Evolutionary conservation across 2,329 filamentous ascomycete species (phyloP).

Genomic region (Ramularia collo-cygni): DNA sequence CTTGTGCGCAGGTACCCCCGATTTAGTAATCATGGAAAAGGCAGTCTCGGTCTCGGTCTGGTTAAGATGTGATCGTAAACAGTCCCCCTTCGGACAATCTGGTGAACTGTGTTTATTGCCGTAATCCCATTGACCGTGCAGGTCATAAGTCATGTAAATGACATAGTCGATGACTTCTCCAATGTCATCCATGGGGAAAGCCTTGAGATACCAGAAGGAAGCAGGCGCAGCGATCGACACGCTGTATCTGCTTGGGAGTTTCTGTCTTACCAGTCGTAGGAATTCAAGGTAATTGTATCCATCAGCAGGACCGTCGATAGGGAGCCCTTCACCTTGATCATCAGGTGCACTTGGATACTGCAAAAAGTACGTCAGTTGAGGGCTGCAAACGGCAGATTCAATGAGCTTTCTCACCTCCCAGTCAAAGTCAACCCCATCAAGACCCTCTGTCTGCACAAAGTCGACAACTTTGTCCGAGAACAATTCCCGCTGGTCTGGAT

Average conservation of each 20-base stretch:
- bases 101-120: slow-evolving; percentile 25
- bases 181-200: slow-evolving; percentile 23
- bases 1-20: slow-evolving; percentile 56
- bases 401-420: slow-evolving; percentile 33
- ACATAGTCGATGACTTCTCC: slow-evolving; percentile 24
- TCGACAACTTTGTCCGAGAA: slow-evolving; percentile 61
- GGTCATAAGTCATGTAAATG: slow-evolving; percentile 30
- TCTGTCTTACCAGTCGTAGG: slow-evolving; percentile 7
- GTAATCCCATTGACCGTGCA: slow-evolving; percentile 34
- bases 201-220: slow-evolving; percentile 28
- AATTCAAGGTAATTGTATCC: slow-evolving; percentile 11
- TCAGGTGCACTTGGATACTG: slow-evolving; percentile 9
- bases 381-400: too few relatives aligned
- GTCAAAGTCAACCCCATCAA: slow-evolving; percentile 43
- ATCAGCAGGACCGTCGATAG: slow-evolving; percentile 3
- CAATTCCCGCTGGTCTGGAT: slow-evolving; percentile 33
- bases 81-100: slow-evolving; percentile 28
- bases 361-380: too few relatives aligned
- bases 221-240: slow-evolving; percentile 26
- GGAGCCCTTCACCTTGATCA: slow-evolving; percentile 2
- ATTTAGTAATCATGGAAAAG: slow-evolving; percentile 38
- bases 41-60: slow-evolving; percentile 31
- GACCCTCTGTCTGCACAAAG: slow-evolving; percentile 67
- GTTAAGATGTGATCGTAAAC: slow-evolving; percentile 33
- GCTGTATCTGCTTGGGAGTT: slow-evolving; percentile 11